phyloP scores from a whole-genome alignment of 1,139 yeast genomes.

The Nematodospora anomalae region DNA sequence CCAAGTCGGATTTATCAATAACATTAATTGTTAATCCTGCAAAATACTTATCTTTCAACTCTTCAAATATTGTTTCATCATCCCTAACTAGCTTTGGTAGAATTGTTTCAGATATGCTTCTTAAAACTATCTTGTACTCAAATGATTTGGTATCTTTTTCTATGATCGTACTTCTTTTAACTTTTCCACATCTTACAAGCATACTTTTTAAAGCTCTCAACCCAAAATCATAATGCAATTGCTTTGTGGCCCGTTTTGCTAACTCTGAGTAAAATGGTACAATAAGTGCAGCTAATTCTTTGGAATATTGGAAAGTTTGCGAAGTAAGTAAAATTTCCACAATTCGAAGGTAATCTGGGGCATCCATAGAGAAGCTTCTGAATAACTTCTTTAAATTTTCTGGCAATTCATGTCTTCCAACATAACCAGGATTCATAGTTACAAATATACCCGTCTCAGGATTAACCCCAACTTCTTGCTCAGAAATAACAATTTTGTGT shows the following conservation, averaged over 20 bases:
- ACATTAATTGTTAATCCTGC: constrained; percentile 17
- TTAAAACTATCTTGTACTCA: constrained; percentile 47
- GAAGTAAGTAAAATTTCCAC: constrained; percentile 72
- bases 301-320: constrained; percentile 63
- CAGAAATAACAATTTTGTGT: constrained; percentile 33
- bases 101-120: constrained; percentile 59
- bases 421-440: constrained; percentile 90
- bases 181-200: constrained; percentile 56
- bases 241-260: constrained; percentile 41
- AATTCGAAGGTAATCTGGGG: constrained; percentile 70
- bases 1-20: constrained; percentile 19
- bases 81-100: constrained; percentile 60
- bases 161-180: constrained; percentile 28
- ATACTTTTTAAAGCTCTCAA: constrained; percentile 74
- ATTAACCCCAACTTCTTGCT: constrained; percentile 43
- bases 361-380: constrained; percentile 70
- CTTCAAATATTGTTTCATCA: constrained; percentile 47
- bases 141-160: constrained; percentile 9
- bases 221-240: constrained; percentile 88
- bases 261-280: constrained; percentile 59
- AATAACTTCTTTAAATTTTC: constrained; percentile 83
- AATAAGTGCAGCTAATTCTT: constrained; percentile 45
- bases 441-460: constrained; percentile 73
- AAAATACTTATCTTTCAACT: constrained; percentile 29
- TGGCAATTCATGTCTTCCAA: constrained; percentile 80